Evolutionary conservation across 1,139 yeast species (phyloP).

Genomic region (Magnusiomyces magnusii): DNA sequence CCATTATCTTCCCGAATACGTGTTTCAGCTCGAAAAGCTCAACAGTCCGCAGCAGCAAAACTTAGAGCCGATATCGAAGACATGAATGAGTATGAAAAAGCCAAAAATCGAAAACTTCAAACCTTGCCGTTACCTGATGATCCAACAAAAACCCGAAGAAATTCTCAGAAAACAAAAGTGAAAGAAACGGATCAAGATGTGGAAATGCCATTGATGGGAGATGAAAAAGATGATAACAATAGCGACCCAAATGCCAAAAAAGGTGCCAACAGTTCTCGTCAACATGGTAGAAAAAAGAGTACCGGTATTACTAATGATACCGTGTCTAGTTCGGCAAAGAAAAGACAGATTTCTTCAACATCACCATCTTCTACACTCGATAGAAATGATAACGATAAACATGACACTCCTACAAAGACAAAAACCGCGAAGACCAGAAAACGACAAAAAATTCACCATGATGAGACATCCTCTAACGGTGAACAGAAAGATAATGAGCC

Average conservation of each 20-base stretch:
- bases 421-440: neutral
- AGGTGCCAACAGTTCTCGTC: neutral
- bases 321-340: neutral
- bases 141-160: neutral
- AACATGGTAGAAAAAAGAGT: neutral
- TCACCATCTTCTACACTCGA: neutral
- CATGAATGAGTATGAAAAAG: conserved; percentile 51
- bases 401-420: neutral
- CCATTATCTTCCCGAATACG: neutral
- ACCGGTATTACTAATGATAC: neutral
- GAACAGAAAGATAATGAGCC: conserved; percentile 83
- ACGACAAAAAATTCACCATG: neutral
- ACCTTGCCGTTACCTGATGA: conserved; percentile 14
- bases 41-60: conserved; percentile 56
- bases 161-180: neutral
- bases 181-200: no score
- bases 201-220: neutral
- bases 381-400: neutral
- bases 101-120: conserved; percentile 14
- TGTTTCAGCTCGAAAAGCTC: conserved; percentile 43
- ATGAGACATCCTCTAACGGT: conserved; percentile 48
- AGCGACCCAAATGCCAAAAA: neutral
- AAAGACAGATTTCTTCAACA: neutral
- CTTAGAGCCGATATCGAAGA: conserved; percentile 65
- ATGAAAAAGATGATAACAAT: neutral